Evolutionary conservation across 176 grass and related monocot species (phyloP), one percentile per base, ranked within the genome.

Genomic region (Phyllostachys edulis): DNA sequence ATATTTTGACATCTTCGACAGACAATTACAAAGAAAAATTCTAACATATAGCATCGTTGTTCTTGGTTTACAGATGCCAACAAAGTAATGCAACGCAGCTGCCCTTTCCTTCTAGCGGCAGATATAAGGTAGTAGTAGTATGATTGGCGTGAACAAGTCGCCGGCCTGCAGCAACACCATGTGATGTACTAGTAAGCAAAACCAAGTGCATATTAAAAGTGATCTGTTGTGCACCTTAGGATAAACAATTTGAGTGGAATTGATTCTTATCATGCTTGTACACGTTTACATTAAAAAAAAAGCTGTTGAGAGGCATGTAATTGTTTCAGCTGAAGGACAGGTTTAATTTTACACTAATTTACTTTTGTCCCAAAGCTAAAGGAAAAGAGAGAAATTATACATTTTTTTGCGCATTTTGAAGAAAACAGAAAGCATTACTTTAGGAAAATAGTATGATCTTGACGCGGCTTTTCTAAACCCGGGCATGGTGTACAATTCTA

Each of bases 151-250:
- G 66, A 5, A 45, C 60, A 73, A 80, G 57, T 73, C 68, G 76
- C 9, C 11, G 20, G 2, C 9, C 5, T 37, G 26, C 9, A 5
- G 62, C 24, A 7, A 47, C 42, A 44, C 16, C 60, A 36, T 46
- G 72, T 55, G 37, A 9, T 9, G 52, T n/a, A 23, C 5, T 57
- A 8, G 10, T 23, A n/a, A 1, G 20, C 5, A 4, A 3, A 56
- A 50, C 21, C n/a, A n/a, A 75, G 14, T 7, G 37, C 37, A 41
- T 90, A 86, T 47, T 80, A 71, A 80, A 84, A 80, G 36, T 62
- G 63, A 91, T 87, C 80, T 46, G 69, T 72, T 74, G 74, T 14
- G 5, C 16, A 65, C 47, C 15, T 46, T 5, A 51, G 8, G 13
- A 44, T 79, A 45, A 69, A 90, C 5, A 68, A 78, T 69, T 46